A percentile compares a stretch with the other conserved stretches of the same genome.
These are phyloP conservation scores for Dactylellina cionopaga DNA, from an alignment of 2,329 filamentous ascomycete genomes.

Conservation along the genomic window DNA sequence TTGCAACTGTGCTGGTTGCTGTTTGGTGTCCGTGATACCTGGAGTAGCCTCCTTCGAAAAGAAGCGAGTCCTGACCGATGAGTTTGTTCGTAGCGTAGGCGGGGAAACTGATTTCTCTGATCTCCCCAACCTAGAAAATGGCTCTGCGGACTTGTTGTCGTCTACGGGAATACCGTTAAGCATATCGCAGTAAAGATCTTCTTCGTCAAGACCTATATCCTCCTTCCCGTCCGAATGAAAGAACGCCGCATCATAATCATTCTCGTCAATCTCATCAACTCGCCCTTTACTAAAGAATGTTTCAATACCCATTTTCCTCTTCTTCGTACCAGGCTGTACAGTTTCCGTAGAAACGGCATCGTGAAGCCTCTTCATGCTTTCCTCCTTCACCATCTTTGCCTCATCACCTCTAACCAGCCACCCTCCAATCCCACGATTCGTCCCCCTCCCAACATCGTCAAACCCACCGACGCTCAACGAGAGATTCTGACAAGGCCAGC, in stretches of 20 bases:
- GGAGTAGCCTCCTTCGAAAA: constrained; percentile 49
- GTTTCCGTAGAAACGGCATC: constrained; percentile 53
- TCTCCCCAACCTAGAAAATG: neutral
- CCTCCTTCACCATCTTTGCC: constrained; percentile 64
- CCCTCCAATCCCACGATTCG: constrained; percentile 82
- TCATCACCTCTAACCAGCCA: constrained; percentile 76
- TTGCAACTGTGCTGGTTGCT: constrained; percentile 60
- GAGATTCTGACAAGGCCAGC: constrained; percentile 92
- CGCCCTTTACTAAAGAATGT: constrained; percentile 53
- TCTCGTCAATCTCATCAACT: constrained; percentile 52
- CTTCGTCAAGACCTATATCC: constrained; percentile 22
- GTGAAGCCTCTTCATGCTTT: constrained; percentile 28
- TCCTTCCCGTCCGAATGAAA: constrained; percentile 48
- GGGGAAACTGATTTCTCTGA: constrained; percentile 16
- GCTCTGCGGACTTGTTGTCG: neutral
- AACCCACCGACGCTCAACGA: constrained; percentile 91
- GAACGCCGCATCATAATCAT: constrained; percentile 24
- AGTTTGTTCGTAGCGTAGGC: constrained; percentile 40
- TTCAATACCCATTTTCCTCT: constrained; percentile 59
- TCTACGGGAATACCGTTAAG: constrained; percentile 14
- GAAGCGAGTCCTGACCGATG: constrained; percentile 32
- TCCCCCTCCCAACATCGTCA: constrained; percentile 82
- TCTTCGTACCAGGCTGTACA: constrained; percentile 58
- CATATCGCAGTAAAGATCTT: constrained; percentile 23
- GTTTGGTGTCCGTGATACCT: constrained; percentile 41